Conservation (phyloP, 495 filamentous ascomycete genomes). For the Penicillium argentinense region DNA sequence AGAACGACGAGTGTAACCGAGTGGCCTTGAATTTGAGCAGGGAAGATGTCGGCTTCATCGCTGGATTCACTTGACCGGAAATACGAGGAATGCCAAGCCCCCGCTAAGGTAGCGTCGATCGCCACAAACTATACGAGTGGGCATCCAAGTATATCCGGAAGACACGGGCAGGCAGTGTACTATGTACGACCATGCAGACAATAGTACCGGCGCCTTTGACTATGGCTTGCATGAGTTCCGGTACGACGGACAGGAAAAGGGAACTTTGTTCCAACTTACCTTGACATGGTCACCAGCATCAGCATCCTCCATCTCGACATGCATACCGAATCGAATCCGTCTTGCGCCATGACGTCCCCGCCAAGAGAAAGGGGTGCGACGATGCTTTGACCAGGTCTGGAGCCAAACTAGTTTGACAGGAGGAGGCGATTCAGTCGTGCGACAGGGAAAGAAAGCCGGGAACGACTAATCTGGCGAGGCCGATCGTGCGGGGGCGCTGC, state of each 20-base stretch:
- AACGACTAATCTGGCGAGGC: conserved; percentile 5
- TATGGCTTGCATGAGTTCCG: no score
- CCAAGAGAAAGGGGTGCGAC: conserved; percentile 15
- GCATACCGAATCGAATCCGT: conserved; percentile 5
- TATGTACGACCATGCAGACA: no score
- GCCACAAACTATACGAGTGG: background rate
- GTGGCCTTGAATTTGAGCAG: no score
- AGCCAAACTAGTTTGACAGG: no score
- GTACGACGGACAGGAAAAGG: no score
- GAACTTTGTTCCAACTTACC: no score
- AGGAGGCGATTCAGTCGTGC: background rate
- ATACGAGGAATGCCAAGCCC: conserved; percentile 1
- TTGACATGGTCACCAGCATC: no score
- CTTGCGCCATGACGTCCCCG: conserved; percentile 24
- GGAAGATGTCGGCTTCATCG: no score
- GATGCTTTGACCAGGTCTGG: background rate
- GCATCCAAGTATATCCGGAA: no score
- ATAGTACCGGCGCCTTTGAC: no score
- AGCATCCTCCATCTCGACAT: conserved; percentile 13
- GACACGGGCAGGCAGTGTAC: no score
- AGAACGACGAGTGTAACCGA: no score
- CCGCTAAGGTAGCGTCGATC: background rate
- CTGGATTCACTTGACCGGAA: background rate
- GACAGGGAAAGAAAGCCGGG: background rate
- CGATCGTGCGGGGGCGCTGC: conserved; percentile 11